Percentiles rank a stretch among this genome's conserved stretches.
Conservation (phyloP, 306 rosid species). For the Quercus cerris region DNA sequence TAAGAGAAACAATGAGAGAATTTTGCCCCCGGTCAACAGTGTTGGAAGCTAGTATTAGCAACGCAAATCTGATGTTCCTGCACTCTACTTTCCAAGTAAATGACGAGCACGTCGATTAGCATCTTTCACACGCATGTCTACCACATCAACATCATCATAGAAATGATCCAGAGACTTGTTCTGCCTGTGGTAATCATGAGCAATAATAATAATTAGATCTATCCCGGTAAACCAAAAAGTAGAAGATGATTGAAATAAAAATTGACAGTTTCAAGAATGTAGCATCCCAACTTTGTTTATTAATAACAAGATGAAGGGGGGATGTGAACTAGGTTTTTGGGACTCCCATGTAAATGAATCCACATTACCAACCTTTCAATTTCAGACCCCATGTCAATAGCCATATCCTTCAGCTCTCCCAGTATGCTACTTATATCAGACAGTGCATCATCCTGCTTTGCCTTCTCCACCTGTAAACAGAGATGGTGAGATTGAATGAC, state of each 20-base stretch:
- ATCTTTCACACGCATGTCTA: slow-evolving; percentile 55
- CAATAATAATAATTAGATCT: no score
- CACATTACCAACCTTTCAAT: slow-evolving; percentile 63
- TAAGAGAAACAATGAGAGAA: neutral
- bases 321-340: neutral
- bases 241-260: neutral
- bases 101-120: slow-evolving; percentile 76
- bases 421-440: slow-evolving; percentile 70
- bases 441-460: slow-evolving; percentile 88
- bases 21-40: neutral
- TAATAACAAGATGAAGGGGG: neutral
- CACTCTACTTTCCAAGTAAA: slow-evolving; percentile 64
- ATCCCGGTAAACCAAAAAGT: no score
- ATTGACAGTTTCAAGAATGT: neutral
- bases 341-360: neutral
- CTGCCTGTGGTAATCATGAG: slow-evolving; percentile 55
- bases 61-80: slow-evolving; percentile 4
- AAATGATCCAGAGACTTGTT: slow-evolving; percentile 46
- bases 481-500: neutral
- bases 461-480: slow-evolving; percentile 61
- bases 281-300: neutral
- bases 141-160: slow-evolving; percentile 63
- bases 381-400: slow-evolving; percentile 93
- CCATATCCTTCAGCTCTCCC: slow-evolving; percentile 94
- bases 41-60: neutral